Evolutionary conservation across 2,329 filamentous ascomycete genomes (phyloP), one percentile per base, ranked within the genome.

Genomic region (Periglandula ipomoeae): DNA sequence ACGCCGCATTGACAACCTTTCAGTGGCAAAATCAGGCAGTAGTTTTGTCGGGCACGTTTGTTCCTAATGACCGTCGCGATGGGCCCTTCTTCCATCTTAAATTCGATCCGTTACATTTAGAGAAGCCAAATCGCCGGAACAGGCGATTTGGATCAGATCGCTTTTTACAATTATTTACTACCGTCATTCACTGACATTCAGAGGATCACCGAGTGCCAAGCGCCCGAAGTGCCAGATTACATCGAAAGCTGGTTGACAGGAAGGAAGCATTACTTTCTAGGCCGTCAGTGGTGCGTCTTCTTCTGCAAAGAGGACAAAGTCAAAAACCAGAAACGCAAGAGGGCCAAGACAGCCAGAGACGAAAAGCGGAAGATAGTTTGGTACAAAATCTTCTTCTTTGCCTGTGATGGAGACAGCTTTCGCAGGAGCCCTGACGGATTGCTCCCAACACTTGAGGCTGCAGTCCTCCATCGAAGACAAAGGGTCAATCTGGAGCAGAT

Each of bases 121-220:
- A 79, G 23, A 57, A 67, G 3, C 65, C 73, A 0, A 70, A 79
- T 58, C 73, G 80, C 2, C 59, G 83, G 0, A 64, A 65, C 19
- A 71, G 80, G 11, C 72, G 72, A 4, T 81, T 81, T 53, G 79
- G 80, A 0, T 61, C 71, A 0, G 79, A 84, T 53, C 70, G 80
- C 0, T 82, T 82, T 41, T 52, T 84, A 1, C 76, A 82, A 47
- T 50, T 84, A 0, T 58, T n/a, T 70, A 4, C 65, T 82, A 5
- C 78, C 79, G 0, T 67, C 68, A 0, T 65, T 70, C 0, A 62
- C 57, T 1, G 61, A 56, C 2, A 54, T 62, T 2, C 56, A 59
- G 0, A 61, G 65, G 0, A 44, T 52, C 0, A 44, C 62, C 0
- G 50, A 68, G 2, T 64, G 60, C 15, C 56, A 69, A 1, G 57